Evolutionary conservation across 176 grass and related monocot species (phyloP).

Genomic region (Zoysia japonica): DNA sequence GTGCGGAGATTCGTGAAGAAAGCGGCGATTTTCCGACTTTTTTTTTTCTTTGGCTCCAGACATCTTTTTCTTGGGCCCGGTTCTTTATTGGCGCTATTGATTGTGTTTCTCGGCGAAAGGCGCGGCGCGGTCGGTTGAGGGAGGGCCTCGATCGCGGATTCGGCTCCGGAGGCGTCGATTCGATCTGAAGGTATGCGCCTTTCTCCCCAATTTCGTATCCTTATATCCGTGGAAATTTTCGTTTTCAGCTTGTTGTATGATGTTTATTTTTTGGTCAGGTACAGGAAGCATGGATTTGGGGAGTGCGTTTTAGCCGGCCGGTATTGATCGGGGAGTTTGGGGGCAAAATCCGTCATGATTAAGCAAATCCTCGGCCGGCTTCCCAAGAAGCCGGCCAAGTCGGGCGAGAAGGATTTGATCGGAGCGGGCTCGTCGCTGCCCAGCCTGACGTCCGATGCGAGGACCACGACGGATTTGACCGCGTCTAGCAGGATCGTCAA

Average conservation of each 20-base stretch:
- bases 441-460: conserved; percentile 49
- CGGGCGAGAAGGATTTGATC: conserved; percentile 61
- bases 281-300: conserved; percentile 33
- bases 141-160: conserved; percentile 34
- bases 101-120: conserved; percentile 24
- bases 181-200: conserved; percentile 35
- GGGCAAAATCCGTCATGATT: conserved; percentile 50
- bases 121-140: not conserved
- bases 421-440: conserved; percentile 49
- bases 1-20: conserved; percentile 42
- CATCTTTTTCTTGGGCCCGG: conserved; percentile 26
- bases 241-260: conserved; percentile 2
- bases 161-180: conserved; percentile 38
- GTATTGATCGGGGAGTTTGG: conserved; percentile 14
- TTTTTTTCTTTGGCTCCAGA: conserved; percentile 29
- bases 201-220: conserved; percentile 7
- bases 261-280: conserved; percentile 25
- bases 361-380: conserved; percentile 78
- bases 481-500: conserved; percentile 46
- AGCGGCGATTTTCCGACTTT: conserved; percentile 42
- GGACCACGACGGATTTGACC: conserved; percentile 56
- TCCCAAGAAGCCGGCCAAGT: conserved; percentile 64
- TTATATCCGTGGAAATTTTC: not conserved
- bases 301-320: conserved; percentile 8
- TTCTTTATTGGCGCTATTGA: conserved; percentile 23